These are phyloP conservation scores for Didymellaceae sp. DNA, from an alignment of 2,329 filamentous ascomycete genomes.

Conservation along the genomic window DNA sequence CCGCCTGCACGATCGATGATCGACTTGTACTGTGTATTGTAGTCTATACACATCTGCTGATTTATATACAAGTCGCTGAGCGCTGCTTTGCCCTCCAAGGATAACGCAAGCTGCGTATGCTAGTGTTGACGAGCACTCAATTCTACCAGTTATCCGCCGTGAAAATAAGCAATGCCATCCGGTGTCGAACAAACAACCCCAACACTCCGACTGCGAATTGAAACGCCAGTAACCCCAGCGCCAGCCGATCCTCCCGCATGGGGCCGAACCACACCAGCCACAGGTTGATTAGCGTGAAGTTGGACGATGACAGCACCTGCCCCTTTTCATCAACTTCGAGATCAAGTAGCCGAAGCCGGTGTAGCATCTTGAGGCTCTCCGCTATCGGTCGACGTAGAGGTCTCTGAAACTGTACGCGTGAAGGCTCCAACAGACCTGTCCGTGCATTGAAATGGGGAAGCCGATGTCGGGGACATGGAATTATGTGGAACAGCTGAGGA, in stretches of 20 bases:
- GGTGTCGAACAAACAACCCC: constrained; percentile 85
- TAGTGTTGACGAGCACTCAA: too few species aligned
- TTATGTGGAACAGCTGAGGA: constrained; percentile 86
- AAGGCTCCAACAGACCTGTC: constrained; percentile 85
- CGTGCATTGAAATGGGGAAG: constrained; percentile 86
- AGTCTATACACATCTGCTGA: too few species aligned
- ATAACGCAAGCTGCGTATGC: too few species aligned
- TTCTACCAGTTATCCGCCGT: constrained; percentile 75
- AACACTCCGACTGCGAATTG: constrained; percentile 79
- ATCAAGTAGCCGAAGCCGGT: constrained; percentile 70
- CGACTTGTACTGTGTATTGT: neutral
- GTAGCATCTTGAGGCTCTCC: constrained; percentile 70
- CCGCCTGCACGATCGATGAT: constrained; percentile 4
- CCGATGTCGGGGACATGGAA: constrained; percentile 92
- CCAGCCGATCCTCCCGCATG: constrained; percentile 83
- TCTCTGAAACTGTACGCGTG: constrained; percentile 74
- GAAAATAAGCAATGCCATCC: constrained; percentile 86
- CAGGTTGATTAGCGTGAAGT: constrained; percentile 91
- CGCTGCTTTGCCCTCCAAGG: too few species aligned
- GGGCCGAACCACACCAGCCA: constrained; percentile 97
- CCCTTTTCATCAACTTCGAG: constrained; percentile 72
- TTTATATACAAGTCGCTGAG: too few species aligned
- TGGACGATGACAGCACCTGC: constrained; percentile 78
- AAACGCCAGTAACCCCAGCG: constrained; percentile 78
- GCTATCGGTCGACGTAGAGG: constrained; percentile 73